These are phyloP conservation scores for Mercurialis annua DNA, from an alignment of 345 rosid species.

Conservation along the genomic window DNA sequence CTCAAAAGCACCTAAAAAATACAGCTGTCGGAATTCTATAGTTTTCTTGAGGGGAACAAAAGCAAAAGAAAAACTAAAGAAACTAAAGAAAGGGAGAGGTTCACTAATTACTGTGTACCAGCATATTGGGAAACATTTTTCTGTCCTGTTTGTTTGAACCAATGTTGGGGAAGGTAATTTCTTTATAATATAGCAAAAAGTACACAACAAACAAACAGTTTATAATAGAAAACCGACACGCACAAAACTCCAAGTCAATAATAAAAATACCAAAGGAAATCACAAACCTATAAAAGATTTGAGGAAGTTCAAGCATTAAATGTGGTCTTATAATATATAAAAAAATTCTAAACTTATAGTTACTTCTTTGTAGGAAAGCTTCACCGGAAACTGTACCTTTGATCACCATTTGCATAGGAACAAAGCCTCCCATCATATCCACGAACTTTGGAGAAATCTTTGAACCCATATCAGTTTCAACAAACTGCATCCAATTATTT, in stretches of 20 bases:
- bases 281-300: not conserved
- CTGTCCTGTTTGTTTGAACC: no score
- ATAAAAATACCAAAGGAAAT: not conserved
- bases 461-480: slow-evolving; percentile 58
- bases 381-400: slow-evolving; percentile 46
- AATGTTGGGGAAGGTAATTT: not conserved
- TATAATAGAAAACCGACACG: not conserved
- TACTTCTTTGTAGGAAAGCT: not conserved
- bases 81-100: not conserved
- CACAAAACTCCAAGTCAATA: not conserved
- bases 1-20: slow-evolving; percentile 70
- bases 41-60: not conserved
- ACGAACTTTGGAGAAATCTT: slow-evolving; percentile 25
- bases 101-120: not conserved
- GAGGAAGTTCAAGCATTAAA: not conserved
- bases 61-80: not conserved
- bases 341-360: not conserved
- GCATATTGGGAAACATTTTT: no score
- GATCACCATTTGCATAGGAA: slow-evolving; percentile 70
- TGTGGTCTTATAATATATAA: not conserved
- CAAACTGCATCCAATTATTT: slow-evolving; percentile 70
- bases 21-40: slow-evolving; percentile 13
- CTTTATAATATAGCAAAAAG: not conserved
- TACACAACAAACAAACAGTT: not conserved
- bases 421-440: slow-evolving; percentile 60